Base-by-base conservation (phyloP, 345 rosid species). In the Sonneratia caseolaris region DNA sequence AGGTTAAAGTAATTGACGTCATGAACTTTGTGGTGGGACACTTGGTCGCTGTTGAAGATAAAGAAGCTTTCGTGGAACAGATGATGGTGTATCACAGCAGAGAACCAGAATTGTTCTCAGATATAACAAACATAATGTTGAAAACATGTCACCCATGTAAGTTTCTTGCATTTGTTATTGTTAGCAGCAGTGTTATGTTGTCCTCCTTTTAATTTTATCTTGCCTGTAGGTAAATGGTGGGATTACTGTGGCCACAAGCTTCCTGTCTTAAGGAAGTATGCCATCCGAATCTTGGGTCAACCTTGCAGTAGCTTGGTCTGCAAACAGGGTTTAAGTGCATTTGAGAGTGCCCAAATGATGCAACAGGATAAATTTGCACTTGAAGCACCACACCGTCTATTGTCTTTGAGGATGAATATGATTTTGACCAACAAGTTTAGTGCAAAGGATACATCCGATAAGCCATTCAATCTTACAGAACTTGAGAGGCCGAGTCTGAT, bases 261-360 rank as follows among this genome's bases (percentile, higher is more conserved):
- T 27, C 59, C 71, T 3, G 16, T 51, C 6, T 22, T 69, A 10
- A 32, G 37, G 22, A 69, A 69, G 40, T 69, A 69, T 65, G 57
- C 70, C 11, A 16, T 66, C 49, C 27, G 64, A 48, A 65, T 73
- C 27, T 19, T 64, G 40, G 43, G 64, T 24, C 73, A 73, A 40
- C 75, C 69, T 21, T 73, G 69, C n/a, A 27, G 70, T 32, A 62
- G 15, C n/a, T 73, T 68, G 43, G 45, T 61, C 21, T 64, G 37
- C 35, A 64, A 65, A 18, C 21, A 19, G 42, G 27, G 68, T 45
- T 43, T 38, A 45, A 64, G 43, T 22, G 69, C 38, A 18, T 64
- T 65, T 45, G 21, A 48, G 66, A 47, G 37, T n/a, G 43, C 45
- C 4, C 75, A 43, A 27, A 48, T n/a, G 13, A 49, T 47, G 64